Conservation (phyloP, 768 basidiomycete species). For the Pulveroboletus sp. region DNA sequence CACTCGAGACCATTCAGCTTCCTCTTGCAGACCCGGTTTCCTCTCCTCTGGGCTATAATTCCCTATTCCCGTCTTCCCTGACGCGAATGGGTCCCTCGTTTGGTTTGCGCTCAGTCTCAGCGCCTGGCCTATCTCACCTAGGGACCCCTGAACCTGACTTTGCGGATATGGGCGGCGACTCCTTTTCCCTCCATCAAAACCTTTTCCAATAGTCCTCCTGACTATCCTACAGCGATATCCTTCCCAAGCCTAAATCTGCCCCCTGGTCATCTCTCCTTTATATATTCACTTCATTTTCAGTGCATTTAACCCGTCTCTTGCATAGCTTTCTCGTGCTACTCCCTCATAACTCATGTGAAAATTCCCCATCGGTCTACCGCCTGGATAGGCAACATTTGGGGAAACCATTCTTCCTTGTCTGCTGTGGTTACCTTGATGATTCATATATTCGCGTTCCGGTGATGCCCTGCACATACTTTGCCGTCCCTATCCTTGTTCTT, state of each 20-base stretch:
- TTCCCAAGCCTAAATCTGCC: slow-evolving; percentile 28
- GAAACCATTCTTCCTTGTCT: slow-evolving; percentile 11
- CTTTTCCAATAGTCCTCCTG: slow-evolving; percentile 44
- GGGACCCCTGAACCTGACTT: slow-evolving; percentile 40
- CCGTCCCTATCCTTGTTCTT: slow-evolving; percentile 8
- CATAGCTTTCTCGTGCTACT: slow-evolving; percentile 23
- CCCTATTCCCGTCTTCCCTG: slow-evolving; percentile 21
- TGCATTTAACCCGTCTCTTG: slow-evolving; percentile 34
- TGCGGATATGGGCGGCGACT: slow-evolving; percentile 34
- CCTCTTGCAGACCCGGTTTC: slow-evolving; percentile 38
- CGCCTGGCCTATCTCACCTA: slow-evolving; percentile 33
- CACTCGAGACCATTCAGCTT: slow-evolving; percentile 40
- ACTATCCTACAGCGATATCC: slow-evolving; percentile 18
- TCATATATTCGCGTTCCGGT: slow-evolving; percentile 21
- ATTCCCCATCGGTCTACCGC: slow-evolving; percentile 16
- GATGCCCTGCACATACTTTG: slow-evolving; percentile 21
- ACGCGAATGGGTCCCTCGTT: slow-evolving; percentile 29
- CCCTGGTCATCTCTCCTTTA: slow-evolving; percentile 29
- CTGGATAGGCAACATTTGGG: slow-evolving; percentile 12
- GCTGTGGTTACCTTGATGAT: slow-evolving; percentile 20
- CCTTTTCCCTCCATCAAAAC: slow-evolving; percentile 43
- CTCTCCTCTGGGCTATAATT: slow-evolving; percentile 34
- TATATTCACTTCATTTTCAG: slow-evolving; percentile 26
- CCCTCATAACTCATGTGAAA: slow-evolving; percentile 20
- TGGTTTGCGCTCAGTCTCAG: slow-evolving; percentile 43